phyloP scores from a whole-genome alignment of 179 eudicot genomes.

The Sideroxylon spinosum region DNA sequence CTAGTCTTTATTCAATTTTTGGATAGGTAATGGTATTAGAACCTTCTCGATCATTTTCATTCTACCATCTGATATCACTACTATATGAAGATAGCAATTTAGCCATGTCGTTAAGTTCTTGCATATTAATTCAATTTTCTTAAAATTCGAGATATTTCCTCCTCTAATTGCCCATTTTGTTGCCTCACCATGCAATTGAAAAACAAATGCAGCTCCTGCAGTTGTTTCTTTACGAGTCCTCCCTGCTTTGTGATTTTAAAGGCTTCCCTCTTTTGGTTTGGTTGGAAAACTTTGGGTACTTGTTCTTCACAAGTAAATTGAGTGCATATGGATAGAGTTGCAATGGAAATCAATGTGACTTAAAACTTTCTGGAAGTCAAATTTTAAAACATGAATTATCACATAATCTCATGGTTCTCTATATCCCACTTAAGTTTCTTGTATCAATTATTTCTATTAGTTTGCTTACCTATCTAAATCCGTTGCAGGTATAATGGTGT shows the following conservation, averaged over 20 bases:
- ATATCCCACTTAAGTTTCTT: background rate
- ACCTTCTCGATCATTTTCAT: background rate
- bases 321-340: background rate
- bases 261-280: background rate
- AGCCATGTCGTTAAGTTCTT: background rate
- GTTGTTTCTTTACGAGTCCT: background rate
- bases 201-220: background rate
- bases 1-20: background rate
- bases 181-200: background rate
- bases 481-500: constrained; percentile 80
- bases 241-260: background rate
- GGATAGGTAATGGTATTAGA: background rate
- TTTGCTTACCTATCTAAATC: constrained; percentile 9
- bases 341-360: background rate
- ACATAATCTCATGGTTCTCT: background rate
- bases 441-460: background rate
- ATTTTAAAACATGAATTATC: constrained; percentile 4
- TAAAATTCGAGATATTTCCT: background rate
- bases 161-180: background rate
- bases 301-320: background rate
- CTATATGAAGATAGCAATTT: background rate
- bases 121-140: background rate
- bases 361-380: background rate
- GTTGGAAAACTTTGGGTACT: background rate
- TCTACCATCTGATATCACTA: background rate